phyloP scores from a whole-genome alignment of 805 yeast species.

The Saccharomycopsis sp. region DNA sequence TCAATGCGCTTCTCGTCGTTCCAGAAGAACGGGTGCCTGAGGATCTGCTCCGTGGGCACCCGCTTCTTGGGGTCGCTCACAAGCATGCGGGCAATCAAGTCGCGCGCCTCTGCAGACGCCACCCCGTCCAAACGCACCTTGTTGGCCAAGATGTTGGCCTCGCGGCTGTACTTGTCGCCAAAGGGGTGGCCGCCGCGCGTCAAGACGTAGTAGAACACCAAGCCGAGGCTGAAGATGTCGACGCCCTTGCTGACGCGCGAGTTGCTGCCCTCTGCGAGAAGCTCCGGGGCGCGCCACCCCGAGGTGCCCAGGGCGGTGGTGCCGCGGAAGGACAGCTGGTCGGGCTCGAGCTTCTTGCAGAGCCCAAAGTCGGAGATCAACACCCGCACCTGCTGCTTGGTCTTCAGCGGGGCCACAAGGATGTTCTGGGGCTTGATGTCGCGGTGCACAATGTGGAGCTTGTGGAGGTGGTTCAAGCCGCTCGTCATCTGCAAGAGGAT shows the following conservation, averaged over 20 bases:
- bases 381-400: slow-evolving; percentile 39
- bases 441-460: slow-evolving; percentile 86
- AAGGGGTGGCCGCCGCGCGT: slow-evolving; percentile 87
- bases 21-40: slow-evolving; percentile 93
- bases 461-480: slow-evolving; percentile 83
- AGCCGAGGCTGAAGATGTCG: slow-evolving; percentile 91
- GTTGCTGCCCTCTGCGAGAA: slow-evolving; percentile 38
- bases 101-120: slow-evolving; percentile 54
- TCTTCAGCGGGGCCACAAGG: slow-evolving; percentile 18
- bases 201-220: slow-evolving; percentile 83
- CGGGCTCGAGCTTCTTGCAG: slow-evolving; percentile 85
- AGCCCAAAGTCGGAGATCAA: slow-evolving; percentile 94
- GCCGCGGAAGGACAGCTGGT: slow-evolving; percentile 88
- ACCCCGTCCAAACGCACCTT: slow-evolving; percentile 42
- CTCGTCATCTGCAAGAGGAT: slow-evolving; percentile 69
- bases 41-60: slow-evolving; percentile 60
- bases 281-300: slow-evolving; percentile 98
- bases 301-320: slow-evolving; percentile 95
- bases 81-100: slow-evolving; percentile 71
- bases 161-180: slow-evolving; percentile 86
- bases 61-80: slow-evolving; percentile 55
- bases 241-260: slow-evolving; percentile 50
- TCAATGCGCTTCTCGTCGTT: slow-evolving; percentile 62
- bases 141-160: slow-evolving; percentile 77
- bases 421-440: slow-evolving; percentile 48